Evolutionary conservation across 2,329 filamentous ascomycete genomes (phyloP).

Genomic region (Lachnellula cervina): DNA sequence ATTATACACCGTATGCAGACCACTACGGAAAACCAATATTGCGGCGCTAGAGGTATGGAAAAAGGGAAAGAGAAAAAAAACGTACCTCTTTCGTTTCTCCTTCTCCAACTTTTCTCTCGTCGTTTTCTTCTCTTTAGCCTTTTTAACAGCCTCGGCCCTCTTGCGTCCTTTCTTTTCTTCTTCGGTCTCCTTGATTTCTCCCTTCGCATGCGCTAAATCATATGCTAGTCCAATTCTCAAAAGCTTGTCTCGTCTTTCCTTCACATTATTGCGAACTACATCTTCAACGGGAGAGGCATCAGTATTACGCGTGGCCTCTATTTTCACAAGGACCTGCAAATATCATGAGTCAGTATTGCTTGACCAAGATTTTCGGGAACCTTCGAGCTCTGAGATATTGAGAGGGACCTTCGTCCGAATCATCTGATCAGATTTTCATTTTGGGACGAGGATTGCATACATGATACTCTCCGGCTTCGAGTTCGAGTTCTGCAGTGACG

Average conservation of each 20-base stretch:
- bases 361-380: too few species aligned
- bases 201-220: constrained; percentile 57
- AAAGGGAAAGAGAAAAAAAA: neutral
- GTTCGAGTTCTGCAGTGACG: constrained; percentile 52
- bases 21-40: too few species aligned
- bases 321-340: constrained; percentile 40
- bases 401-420: too few species aligned
- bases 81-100: constrained; percentile 25
- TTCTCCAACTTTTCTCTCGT: constrained; percentile 29
- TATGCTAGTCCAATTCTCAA: constrained; percentile 56
- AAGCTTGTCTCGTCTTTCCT: constrained; percentile 47
- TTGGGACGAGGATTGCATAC: constrained; percentile 28
- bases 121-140: constrained; percentile 34
- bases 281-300: constrained; percentile 37
- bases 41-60: too few species aligned
- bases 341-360: too few species aligned
- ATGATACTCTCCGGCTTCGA: constrained; percentile 52
- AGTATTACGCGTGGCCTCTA: constrained; percentile 44
- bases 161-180: constrained; percentile 43
- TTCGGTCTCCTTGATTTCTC: constrained; percentile 43
- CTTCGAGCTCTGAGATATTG: too few species aligned
- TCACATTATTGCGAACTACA: constrained; percentile 38
- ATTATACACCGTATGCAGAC: too few species aligned
- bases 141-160: constrained; percentile 40
- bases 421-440: too few species aligned